Conservation (phyloP, 805 yeast genomes). For the Cyberlindnera suaveolens region DNA sequence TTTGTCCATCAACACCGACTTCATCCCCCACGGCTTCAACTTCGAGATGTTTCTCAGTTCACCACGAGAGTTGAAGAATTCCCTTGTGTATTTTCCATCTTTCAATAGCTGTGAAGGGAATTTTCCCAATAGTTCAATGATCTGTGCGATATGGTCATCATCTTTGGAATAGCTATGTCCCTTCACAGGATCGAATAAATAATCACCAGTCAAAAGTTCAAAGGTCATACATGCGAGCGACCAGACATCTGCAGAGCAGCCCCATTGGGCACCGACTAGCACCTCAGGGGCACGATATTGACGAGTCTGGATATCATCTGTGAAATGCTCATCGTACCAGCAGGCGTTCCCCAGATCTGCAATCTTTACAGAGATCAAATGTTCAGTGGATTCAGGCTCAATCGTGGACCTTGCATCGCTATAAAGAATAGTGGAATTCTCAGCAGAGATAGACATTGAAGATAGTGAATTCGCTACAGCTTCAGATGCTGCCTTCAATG, state of each 20-base stretch:
- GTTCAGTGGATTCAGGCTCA: slow-evolving; percentile 20
- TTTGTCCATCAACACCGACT: slow-evolving; percentile 77
- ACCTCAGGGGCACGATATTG: slow-evolving; percentile 87
- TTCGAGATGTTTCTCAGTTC: slow-evolving; percentile 73
- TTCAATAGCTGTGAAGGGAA: slow-evolving; percentile 54
- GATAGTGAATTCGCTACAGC: slow-evolving; percentile 32
- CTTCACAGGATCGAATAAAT: slow-evolving; percentile 79
- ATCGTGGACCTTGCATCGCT: not conserved
- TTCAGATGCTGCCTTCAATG: slow-evolving; percentile 14
- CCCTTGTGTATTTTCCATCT: slow-evolving; percentile 54
- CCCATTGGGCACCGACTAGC: slow-evolving; percentile 79
- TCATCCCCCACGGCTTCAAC: slow-evolving; percentile 84
- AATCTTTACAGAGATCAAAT: slow-evolving; percentile 70
- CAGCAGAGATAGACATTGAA: slow-evolving; percentile 31
- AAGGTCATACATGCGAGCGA: slow-evolving; percentile 88
- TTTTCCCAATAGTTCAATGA: slow-evolving; percentile 73
- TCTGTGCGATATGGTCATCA: slow-evolving; percentile 95
- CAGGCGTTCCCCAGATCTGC: slow-evolving; percentile 83
- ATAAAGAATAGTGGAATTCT: slow-evolving; percentile 17
- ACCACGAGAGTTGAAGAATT: slow-evolving; percentile 61
- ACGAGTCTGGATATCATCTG: slow-evolving; percentile 66
- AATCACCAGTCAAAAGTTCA: slow-evolving; percentile 91
- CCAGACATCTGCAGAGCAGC: slow-evolving; percentile 94
- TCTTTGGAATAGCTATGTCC: slow-evolving; percentile 77
- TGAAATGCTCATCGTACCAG: slow-evolving; percentile 60